Base-by-base conservation (phyloP, 306 rosid genomes). In the Castanopsis chinensis region DNA sequence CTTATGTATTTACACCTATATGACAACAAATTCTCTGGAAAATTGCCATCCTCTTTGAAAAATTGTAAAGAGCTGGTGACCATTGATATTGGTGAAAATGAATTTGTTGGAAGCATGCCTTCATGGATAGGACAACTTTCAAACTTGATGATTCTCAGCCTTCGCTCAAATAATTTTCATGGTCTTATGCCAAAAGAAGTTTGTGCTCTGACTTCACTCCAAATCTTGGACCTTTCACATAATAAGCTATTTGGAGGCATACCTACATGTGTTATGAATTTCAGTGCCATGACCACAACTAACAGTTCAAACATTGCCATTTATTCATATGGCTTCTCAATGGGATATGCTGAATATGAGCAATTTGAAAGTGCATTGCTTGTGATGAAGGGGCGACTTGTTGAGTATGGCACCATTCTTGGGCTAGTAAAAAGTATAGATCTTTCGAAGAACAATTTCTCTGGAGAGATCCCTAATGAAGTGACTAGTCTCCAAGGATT, bases 51-150 rank as follows among this genome's bases (percentile, higher is more conserved):
- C 13, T 69, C 55, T 9, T 14, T 79, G 65, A 53, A 14, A n/a
- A 77, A 84, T n/a, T 74, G 68, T 33, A 17, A 37, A 2, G 3
- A 70, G 0, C 13, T 84, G 20, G 2, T 54, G 12, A 49, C 74
- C 33, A 23, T 87, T 12, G 85, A 87, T 68, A 65, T 80, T 15
- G 79, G 82, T 21, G 60, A 77, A 28, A 86, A 83, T 37, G 55
- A 75, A 32, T 11, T 86, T 5, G 43, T 54, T 1, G 87, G 89
- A 5, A 51, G 2, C 19, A 71, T 83, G 25, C 89, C 89, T 21
- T 5, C 63, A 27, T 80, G 81, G 81, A 75, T 52, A 0, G 83
- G 79, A 7, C 14, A 57, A 57, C 30, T 6, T 45, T 72, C 71
- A 12, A 27, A 56, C 1, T 20, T 83, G 72, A 79, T 51, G 43